Base-by-base conservation (phyloP, 805 yeast species). In the Scheffersomyces coipomensis region DNA sequence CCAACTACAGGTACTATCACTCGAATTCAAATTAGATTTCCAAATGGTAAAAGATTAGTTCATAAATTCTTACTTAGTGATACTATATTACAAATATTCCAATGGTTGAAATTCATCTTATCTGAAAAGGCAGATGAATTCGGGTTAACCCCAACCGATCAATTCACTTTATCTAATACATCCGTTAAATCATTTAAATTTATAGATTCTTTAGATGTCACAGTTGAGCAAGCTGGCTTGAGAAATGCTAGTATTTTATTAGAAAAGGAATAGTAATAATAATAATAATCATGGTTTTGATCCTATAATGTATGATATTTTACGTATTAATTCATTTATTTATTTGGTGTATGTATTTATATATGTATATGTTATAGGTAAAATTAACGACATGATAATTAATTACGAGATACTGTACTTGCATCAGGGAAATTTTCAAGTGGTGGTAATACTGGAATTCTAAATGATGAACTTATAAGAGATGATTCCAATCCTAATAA, bases 21-120 rank as follows among this genome's bases (percentile, higher is more conserved):
- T 0, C 71, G 97, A 51, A 76, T 93, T 19, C 98, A 93, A 62
- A 75, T 93, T n/a, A 73, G 97, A 43, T 76, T 87, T 21, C 93
- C 90, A 13, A 88, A 83, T 52, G 97, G 98, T n/a, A 75, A 81
- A 34, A 72, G 97, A 42, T 64, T 83, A 10, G 83, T 91, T 9
- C 83, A 88, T 43, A 76, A 87, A 42, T 85, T 91, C 49, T 62
- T 64, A 7, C 52, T 75, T 9, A 21, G 40, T 3, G 95, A 86
- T 47, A 66, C 73, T 3, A 88, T 93, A 0, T 42, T 67, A 3
- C 60, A 56, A 1, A 58, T 93, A 1, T 93, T 76, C 58, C 83
- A 80, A 49, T 78, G 77, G 55, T 76, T 85, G 19, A 91, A 91
- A 60, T 66, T 65, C 27, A 74, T 76, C 7, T 65, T 85, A 5